Conservation (phyloP, 192 early-diverging fungal species). For the Entomortierella chlamydospora region DNA sequence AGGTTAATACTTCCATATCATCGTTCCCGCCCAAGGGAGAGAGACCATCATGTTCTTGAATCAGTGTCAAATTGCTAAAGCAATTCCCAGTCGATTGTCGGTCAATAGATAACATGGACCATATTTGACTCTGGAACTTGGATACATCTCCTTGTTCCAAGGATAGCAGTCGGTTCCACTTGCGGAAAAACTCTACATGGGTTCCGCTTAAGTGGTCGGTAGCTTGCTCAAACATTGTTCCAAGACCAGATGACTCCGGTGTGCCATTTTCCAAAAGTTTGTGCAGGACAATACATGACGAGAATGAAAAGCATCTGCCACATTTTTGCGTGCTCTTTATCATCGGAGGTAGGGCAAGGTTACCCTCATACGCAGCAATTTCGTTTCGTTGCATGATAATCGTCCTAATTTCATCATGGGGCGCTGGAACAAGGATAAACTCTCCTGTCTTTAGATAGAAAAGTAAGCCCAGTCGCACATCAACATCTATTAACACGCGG, state of each 20-base stretch:
- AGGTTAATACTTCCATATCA: background rate
- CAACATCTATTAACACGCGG: conserved; percentile 69
- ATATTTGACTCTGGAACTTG: conserved; percentile 74
- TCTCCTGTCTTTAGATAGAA: conserved; percentile 81
- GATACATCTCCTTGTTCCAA: conserved; percentile 79
- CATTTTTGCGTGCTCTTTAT: conserved; percentile 71
- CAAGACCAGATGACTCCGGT: conserved; percentile 66
- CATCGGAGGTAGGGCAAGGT: conserved; percentile 75
- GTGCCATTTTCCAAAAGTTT: conserved; percentile 78
- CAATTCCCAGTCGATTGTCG: conserved; percentile 61
- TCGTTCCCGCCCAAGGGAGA: background rate
- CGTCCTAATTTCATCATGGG: conserved; percentile 74
- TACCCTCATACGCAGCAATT: conserved; percentile 69
- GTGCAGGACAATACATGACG: conserved; percentile 80
- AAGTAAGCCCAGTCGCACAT: conserved; percentile 75
- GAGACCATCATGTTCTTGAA: conserved; percentile 23
- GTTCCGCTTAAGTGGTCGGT: conserved; percentile 67
- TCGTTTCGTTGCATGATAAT: conserved; percentile 83
- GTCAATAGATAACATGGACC: conserved; percentile 65
- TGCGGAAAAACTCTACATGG: conserved; percentile 78
- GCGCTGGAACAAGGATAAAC: conserved; percentile 69
- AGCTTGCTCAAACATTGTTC: conserved; percentile 68
- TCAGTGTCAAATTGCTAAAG: conserved; percentile 18
- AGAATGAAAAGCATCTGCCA: conserved; percentile 70
- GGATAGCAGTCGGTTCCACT: conserved; percentile 82